Evolutionary conservation across 805 yeast genomes (phyloP).

Genomic region (Kodamaea fukazawae): DNA sequence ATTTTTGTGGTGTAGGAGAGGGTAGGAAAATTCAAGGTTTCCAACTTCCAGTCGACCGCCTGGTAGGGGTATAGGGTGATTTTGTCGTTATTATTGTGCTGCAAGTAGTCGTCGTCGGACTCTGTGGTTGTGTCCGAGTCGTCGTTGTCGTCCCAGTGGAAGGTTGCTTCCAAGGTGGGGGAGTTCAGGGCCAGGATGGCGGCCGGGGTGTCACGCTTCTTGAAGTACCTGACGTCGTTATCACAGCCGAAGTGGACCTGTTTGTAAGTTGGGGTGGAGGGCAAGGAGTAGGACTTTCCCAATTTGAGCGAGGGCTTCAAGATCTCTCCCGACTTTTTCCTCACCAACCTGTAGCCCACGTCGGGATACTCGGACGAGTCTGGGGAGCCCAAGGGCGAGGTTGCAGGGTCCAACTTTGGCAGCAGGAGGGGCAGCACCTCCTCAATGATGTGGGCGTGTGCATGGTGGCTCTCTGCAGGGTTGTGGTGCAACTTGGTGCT

Average conservation of each 20-base stretch:
- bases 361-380: neutral
- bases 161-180: constrained; percentile 39
- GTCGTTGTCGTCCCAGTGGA: constrained; percentile 16
- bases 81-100: neutral
- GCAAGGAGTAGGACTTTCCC: constrained; percentile 33
- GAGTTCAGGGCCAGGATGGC: constrained; percentile 70
- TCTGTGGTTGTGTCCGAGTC: constrained; percentile 20
- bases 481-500: no score
- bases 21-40: constrained; percentile 40
- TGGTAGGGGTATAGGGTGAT: constrained; percentile 7
- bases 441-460: no score
- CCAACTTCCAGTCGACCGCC: constrained; percentile 44
- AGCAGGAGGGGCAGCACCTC: constrained; percentile 4
- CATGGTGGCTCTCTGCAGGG: no score
- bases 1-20: constrained; percentile 47
- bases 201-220: constrained; percentile 69
- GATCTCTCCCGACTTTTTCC: constrained; percentile 87
- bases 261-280: constrained; percentile 55
- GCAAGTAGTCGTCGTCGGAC: constrained; percentile 11
- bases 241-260: constrained; percentile 79
- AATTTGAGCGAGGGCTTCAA: constrained; percentile 71
- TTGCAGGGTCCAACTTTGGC: neutral
- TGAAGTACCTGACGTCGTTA: constrained; percentile 68
- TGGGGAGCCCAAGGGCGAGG: neutral
- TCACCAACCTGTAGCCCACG: constrained; percentile 42